Percentiles rank a stretch among this genome's conserved stretches.
These are phyloP conservation scores for Pycnococcus provasolii DNA, from an alignment of 139 green algal genomes.

Conservation along the genomic window DNA sequence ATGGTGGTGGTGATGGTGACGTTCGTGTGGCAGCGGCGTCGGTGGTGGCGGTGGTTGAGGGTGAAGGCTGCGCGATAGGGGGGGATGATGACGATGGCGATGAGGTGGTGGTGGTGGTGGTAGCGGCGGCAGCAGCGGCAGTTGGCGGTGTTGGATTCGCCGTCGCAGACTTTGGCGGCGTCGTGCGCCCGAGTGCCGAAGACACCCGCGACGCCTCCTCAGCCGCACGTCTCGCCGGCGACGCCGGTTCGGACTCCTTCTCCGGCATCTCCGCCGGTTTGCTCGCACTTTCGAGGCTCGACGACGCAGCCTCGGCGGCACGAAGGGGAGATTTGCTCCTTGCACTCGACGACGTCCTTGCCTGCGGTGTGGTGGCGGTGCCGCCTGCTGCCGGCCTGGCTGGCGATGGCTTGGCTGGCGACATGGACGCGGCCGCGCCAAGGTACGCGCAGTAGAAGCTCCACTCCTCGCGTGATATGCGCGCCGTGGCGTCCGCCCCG, in stretches of 20 bases:
- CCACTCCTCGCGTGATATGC: neutral
- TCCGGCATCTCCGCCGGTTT: neutral
- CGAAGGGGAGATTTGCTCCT: neutral
- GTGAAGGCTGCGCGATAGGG: too few species aligned
- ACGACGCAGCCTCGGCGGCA: neutral
- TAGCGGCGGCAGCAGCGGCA: too few species aligned
- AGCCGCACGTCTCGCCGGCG: too few species aligned
- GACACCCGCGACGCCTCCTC: too few species aligned
- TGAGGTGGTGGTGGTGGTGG: too few species aligned
- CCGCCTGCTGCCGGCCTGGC: neutral
- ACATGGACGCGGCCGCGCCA: neutral
- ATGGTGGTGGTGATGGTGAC: too few species aligned
- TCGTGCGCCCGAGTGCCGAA: too few species aligned
- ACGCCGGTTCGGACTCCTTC: neutral
- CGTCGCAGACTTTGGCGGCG: too few species aligned
- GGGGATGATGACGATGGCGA: too few species aligned
- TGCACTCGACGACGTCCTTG: neutral
- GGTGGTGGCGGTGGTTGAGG: too few species aligned
- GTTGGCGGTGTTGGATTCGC: too few species aligned
- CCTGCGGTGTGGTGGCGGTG: neutral
- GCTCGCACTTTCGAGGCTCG: neutral
- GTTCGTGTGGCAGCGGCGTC: too few species aligned
- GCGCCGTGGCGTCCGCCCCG: neutral
- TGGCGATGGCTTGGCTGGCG: neutral
- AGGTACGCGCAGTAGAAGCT: neutral